Evolutionary conservation across 768 basidiomycete genomes (phyloP), one percentile per base, ranked within the genome.

Genomic region (Flagelloscypha sp.): DNA sequence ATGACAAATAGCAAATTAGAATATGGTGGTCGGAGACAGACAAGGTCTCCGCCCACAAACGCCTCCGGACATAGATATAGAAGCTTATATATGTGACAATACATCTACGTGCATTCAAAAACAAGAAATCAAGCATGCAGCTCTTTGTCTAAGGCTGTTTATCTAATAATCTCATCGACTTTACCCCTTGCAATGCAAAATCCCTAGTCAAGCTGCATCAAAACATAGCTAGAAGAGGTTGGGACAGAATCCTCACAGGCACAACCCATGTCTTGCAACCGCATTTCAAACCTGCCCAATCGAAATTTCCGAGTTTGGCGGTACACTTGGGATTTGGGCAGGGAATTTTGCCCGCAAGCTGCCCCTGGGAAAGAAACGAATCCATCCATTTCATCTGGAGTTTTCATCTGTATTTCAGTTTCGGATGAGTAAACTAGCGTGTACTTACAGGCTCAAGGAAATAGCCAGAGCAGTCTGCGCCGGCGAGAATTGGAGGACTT

Each of bases 311-410:
- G 12, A 99, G 67, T 62, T 99, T 99, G 17, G 75, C 79, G 3
- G 72, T 70, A 48, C 95, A 99, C 50, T 86, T 90, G 48, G 79
- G 71, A 56, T 93, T 94, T 3, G 95, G 95, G 48, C 95, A 99
- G 0, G 73, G 40, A 46, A 99, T 85, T 68, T 92, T 95, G 12
- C 95, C 95, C 0, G 79, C 73, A 24, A 93, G 61, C 28, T 78
- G 69, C 0, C 90, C 93, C n/a, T 62, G 56, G 23, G 76, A 68
- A 7, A 97, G 61, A 47, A 83, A 73, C 4, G 79, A 70, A 33
- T 89, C 79, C 94, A 99, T 99, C 95, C 94, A 99, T 49, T 79
- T 82, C 76, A 95, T 80, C 90, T 87, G 45, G 5, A 13, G 11
- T 9, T 22, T 15, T 15, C 7, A 42, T 16, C 6, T 6, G 7